Base-by-base conservation (phyloP, 495 filamentous ascomycete genomes). In the Aspergillus asperescens region DNA sequence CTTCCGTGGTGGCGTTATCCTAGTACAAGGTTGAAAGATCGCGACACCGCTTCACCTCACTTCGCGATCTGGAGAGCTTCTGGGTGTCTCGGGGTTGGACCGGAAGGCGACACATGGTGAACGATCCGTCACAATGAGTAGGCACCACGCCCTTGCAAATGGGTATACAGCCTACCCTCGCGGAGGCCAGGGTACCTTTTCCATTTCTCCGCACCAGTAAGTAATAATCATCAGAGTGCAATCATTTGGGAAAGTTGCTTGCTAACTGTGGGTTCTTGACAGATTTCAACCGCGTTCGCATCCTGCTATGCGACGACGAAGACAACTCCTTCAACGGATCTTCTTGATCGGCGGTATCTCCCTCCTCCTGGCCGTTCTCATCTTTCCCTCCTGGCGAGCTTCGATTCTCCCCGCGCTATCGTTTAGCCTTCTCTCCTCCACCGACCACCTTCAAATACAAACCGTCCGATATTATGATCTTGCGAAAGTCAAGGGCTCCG, bases 381-480 rank as follows among this genome's bases (percentile, higher is more conserved):
- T 85, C 47, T 71, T 80, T 42, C 82, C 82, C 27, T 82, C 88
- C 2, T 74, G 89, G 62, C 77, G 89, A 52, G 81, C 88, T 15
- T 65, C 85, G 9, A 69, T 93, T 55, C 60, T 83, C 32, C 73
- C 79, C 4, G 67, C 70, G n/a, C 49, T 83, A 9, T 85, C 90
- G 1, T 71, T 95, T 15, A 85, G 88, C 32, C 74, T 93, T 24
- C 67, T 94, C 9, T 80, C 84, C 27, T 70, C 80, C 20, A 68
- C 70, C 23, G 84, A 86, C 34, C 85, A 93, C 57, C 79, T 88
- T 51, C 81, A 90, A 48, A 79, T 97, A 46, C 87, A 95, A 62
- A 97, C 94, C 2, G 88, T 97, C 39, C 88, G 91, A 42, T 95
- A 97, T 67, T 97, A 97, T 74, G 94, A 99, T 68, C 79, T 99